phyloP scores from a whole-genome alignment of 345 rosid genomes.

The Noccaea caerulescens region DNA sequence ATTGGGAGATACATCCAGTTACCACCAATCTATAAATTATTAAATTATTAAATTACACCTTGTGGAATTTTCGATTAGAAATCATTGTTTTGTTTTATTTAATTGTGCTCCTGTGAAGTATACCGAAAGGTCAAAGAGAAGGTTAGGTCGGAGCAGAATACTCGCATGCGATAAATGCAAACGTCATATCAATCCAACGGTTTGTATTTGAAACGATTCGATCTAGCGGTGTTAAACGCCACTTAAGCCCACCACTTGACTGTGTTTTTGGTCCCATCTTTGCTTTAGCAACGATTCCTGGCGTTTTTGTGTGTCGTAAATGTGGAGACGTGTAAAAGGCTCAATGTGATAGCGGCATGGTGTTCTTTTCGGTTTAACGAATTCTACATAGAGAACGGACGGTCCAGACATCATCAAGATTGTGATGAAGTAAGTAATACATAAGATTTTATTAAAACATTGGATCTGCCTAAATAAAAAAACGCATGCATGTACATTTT shows the following conservation, averaged over 20 bases:
- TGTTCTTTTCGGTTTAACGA: neutral
- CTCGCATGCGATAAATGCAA: neutral
- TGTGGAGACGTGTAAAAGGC: slow-evolving; percentile 18
- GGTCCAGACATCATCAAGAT: neutral
- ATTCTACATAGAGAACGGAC: neutral
- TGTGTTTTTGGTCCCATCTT: neutral
- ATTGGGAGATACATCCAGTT: neutral
- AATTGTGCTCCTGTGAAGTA: slow-evolving; percentile 27
- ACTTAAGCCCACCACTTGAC: neutral
- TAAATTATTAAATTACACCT: neutral
- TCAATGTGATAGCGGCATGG: neutral
- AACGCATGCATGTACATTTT: neutral
- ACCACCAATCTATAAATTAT: neutral
- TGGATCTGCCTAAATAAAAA: neutral
- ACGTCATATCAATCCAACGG: slow-evolving; percentile 7
- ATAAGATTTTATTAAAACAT: neutral
- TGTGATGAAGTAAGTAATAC: slow-evolving; percentile 17
- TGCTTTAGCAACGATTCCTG: neutral
- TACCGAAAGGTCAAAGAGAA: slow-evolving; percentile 45
- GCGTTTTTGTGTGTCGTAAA: slow-evolving; percentile 2
- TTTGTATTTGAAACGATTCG: slow-evolving; percentile 6
- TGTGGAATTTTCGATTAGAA: neutral
- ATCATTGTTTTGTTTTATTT: neutral
- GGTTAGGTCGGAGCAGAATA: slow-evolving; percentile 38
- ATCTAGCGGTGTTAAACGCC: slow-evolving; percentile 2